These are phyloP conservation scores for Euphrasia confusa DNA, from an alignment of 257 asterid genomes.

Conservation along the genomic window DNA sequence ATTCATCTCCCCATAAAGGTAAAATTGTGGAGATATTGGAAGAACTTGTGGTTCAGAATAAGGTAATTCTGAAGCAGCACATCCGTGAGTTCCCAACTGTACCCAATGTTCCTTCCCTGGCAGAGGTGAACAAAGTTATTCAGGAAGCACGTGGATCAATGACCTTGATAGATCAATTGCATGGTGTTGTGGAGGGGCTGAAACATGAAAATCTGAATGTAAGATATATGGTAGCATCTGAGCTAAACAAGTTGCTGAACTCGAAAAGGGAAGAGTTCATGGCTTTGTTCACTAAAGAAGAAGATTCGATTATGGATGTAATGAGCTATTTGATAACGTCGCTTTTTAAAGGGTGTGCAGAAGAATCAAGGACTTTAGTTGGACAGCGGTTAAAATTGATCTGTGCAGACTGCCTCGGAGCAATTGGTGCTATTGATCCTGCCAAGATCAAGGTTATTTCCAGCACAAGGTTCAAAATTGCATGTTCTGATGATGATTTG, in stretches of 20 bases:
- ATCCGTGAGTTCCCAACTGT: conserved; percentile 87
- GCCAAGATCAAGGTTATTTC: conserved; percentile 76
- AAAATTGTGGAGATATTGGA: conserved; percentile 84
- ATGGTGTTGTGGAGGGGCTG: conserved; percentile 75
- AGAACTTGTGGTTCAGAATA: conserved; percentile 82
- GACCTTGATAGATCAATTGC: conserved; percentile 81
- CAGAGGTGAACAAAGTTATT: conserved; percentile 75
- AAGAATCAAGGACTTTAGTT: conserved; percentile 85
- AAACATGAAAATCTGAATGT: conserved; percentile 92
- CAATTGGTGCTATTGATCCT: conserved; percentile 97
- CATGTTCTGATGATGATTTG: conserved; percentile 96
- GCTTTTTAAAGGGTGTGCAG: conserved; percentile 94
- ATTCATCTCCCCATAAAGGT: conserved; percentile 42
- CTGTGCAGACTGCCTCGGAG: conserved; percentile 96
- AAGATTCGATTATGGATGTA: conserved; percentile 65
- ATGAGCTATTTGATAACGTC: conserved; percentile 79
- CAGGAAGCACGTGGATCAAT: conserved; percentile 72
- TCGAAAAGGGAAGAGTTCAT: conserved; percentile 64
- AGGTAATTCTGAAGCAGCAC: conserved; percentile 61
- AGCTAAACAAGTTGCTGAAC: conserved; percentile 74
- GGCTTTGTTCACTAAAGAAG: conserved; percentile 63
- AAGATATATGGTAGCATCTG: conserved; percentile 94
- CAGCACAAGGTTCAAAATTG: conserved; percentile 78
- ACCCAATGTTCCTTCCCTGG: conserved; percentile 77
- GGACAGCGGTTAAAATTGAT: conserved; percentile 86